Evolutionary conservation across 208 protist genomes (phyloP).

Genomic region (Lotmaria passim): DNA sequence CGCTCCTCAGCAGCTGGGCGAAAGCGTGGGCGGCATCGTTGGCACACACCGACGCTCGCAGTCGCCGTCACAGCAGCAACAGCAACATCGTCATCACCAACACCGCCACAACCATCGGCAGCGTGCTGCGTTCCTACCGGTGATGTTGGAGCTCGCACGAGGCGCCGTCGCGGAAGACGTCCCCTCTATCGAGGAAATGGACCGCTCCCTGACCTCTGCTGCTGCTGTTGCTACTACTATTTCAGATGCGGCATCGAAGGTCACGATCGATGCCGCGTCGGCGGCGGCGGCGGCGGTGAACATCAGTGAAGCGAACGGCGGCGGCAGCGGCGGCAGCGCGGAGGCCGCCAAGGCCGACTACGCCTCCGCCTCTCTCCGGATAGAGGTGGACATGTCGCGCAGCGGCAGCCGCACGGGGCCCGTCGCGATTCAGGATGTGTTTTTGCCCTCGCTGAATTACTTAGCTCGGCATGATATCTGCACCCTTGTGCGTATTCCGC

Average conservation of each 20-base stretch:
- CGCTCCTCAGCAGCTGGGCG: not conserved
- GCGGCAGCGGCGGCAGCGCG: slow-evolving; percentile 11
- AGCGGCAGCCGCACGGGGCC: slow-evolving; percentile 14
- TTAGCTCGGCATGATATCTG: slow-evolving; percentile 52
- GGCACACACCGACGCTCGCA: slow-evolving; percentile 6
- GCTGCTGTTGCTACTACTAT: not conserved
- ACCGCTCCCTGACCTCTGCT: not conserved
- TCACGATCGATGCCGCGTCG: not conserved
- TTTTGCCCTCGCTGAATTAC: slow-evolving; percentile 43
- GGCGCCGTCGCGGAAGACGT: slow-evolving; percentile 33
- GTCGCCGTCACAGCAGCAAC: not conserved
- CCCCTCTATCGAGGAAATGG: slow-evolving; percentile 25
- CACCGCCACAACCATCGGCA: slow-evolving; percentile 22
- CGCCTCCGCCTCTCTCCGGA: slow-evolving; percentile 32
- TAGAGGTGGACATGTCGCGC: slow-evolving; percentile 42
- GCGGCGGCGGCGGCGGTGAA: slow-evolving; percentile 11
- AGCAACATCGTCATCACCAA: no score
- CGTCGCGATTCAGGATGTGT: slow-evolving; percentile 40
- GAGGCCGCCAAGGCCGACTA: slow-evolving; percentile 20
- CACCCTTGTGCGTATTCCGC: slow-evolving; percentile 47
- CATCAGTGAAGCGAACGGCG: slow-evolving; percentile 10
- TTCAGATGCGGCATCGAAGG: not conserved
- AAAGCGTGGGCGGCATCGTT: not conserved
- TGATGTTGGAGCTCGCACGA: slow-evolving; percentile 58
- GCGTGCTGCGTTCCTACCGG: slow-evolving; percentile 49